These are phyloP conservation scores for Arthroderma sp. DNA, from an alignment of 2,329 filamentous ascomycete genomes.

Conservation along the genomic window DNA sequence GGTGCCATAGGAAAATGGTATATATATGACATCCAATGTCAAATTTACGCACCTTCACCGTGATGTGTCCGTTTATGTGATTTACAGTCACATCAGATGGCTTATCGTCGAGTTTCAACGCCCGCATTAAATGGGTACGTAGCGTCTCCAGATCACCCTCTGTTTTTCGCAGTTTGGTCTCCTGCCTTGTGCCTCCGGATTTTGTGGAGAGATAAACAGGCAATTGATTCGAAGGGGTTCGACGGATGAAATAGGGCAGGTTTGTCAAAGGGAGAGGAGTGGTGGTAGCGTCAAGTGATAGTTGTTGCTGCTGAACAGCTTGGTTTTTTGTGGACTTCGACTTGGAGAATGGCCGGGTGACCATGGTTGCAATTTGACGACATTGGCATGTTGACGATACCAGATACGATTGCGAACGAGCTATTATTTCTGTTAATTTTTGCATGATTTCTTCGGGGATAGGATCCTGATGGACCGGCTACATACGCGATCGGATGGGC, in stretches of 20 bases:
- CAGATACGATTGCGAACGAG: background rate
- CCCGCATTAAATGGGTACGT: constrained; percentile 47
- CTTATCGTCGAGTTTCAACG: constrained; percentile 42
- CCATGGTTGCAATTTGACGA: constrained; percentile 8
- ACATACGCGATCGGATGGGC: background rate
- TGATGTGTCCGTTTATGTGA: constrained; percentile 56
- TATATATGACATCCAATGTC: background rate
- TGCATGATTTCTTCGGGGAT: background rate
- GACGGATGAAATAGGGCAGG: constrained; percentile 56
- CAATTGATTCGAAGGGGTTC: constrained; percentile 57
- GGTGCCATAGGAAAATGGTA: constrained; percentile 1
- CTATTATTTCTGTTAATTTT: background rate
- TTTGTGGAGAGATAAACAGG: constrained; percentile 65
- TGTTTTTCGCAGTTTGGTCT: constrained; percentile 66
- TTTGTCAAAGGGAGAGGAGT: constrained; percentile 26
- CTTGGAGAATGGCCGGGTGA: constrained; percentile 10
- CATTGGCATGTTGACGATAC: constrained; percentile 1
- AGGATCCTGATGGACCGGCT: background rate
- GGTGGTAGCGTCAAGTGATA: background rate
- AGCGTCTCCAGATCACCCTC: constrained; percentile 58
- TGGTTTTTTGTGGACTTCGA: constrained; percentile 6
- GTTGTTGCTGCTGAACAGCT: background rate
- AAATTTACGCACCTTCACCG: constrained; percentile 49
- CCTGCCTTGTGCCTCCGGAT: constrained; percentile 59
- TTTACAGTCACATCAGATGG: constrained; percentile 37